Conservation (phyloP, 345 rosid genomes). For the Rhodamnia argentea region DNA sequence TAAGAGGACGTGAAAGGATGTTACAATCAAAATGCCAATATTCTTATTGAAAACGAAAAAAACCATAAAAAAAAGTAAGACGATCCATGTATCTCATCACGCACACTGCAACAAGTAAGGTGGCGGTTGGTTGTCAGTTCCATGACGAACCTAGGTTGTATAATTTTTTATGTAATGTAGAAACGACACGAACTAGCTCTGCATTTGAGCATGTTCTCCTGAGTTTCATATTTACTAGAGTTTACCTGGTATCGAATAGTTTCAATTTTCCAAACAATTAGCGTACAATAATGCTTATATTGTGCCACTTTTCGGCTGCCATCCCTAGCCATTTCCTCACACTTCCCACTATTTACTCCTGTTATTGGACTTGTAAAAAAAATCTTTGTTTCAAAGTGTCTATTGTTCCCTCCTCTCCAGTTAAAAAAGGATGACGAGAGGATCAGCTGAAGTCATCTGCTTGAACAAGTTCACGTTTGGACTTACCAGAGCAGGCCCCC, state of each 20-base stretch:
- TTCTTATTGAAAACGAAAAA: background rate
- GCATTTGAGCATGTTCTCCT: background rate
- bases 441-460: background rate
- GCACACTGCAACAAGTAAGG: background rate
- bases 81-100: background rate
- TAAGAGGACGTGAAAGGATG: background rate
- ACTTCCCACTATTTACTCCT: background rate
- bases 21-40: background rate
- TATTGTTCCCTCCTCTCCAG: background rate
- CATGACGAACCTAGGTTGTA: background rate
- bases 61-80: background rate
- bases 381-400: background rate
- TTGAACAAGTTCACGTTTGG: background rate
- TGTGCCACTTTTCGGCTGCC: background rate
- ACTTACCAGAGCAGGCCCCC: background rate
- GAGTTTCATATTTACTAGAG: background rate
- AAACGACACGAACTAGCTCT: background rate
- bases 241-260: background rate
- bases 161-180: background rate
- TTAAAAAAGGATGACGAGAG: background rate
- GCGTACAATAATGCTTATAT: background rate
- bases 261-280: background rate
- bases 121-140: background rate
- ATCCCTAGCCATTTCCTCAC: background rate
- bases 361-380: background rate